Percentiles rank a stretch among this genome's conserved stretches.
Conservation (phyloP, 805 yeast species). For the Saturnispora quitensis region DNA sequence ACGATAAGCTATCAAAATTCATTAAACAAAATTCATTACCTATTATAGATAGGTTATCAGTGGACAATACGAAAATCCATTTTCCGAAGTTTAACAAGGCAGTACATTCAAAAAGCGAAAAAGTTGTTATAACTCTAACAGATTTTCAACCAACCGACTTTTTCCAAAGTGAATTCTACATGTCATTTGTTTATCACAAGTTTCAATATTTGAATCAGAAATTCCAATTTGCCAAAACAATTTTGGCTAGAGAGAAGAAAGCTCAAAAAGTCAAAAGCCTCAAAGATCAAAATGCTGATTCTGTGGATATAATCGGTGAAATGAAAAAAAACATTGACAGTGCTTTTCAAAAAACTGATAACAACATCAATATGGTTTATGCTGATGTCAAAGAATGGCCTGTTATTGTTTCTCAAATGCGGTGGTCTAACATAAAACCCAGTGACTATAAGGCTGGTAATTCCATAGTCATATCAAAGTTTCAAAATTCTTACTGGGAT, state of each 20-base stretch:
- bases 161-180: constrained; percentile 15
- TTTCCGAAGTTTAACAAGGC: constrained; percentile 26
- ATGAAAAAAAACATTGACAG: constrained; percentile 45
- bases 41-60: constrained; percentile 42
- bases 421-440: constrained; percentile 31
- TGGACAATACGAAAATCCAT: constrained; percentile 27
- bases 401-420: constrained; percentile 15
- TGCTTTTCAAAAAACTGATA: constrained; percentile 24
- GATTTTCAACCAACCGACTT: constrained; percentile 30
- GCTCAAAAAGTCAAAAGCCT: constrained; percentile 33
- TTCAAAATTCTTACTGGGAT: constrained; percentile 21
- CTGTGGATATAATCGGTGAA: constrained; percentile 36
- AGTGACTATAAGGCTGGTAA: constrained; percentile 42
- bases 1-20: constrained; percentile 39
- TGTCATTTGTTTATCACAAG: constrained; percentile 40
- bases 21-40: constrained; percentile 43
- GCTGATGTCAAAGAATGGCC: constrained; percentile 36
- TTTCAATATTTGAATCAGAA: constrained; percentile 31
- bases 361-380: constrained; percentile 35
- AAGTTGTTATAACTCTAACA: constrained; percentile 39
- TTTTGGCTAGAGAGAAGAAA: constrained; percentile 29
- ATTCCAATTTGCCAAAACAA: constrained; percentile 31
- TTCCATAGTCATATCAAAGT: constrained; percentile 41
- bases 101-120: constrained; percentile 30
- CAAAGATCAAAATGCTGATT: constrained; percentile 35